A percentile compares a stretch with the other conserved stretches of the same genome.
phyloP scores from a whole-genome alignment of 192 early-diverging fungal species.

The Entomortierella parvispora region DNA sequence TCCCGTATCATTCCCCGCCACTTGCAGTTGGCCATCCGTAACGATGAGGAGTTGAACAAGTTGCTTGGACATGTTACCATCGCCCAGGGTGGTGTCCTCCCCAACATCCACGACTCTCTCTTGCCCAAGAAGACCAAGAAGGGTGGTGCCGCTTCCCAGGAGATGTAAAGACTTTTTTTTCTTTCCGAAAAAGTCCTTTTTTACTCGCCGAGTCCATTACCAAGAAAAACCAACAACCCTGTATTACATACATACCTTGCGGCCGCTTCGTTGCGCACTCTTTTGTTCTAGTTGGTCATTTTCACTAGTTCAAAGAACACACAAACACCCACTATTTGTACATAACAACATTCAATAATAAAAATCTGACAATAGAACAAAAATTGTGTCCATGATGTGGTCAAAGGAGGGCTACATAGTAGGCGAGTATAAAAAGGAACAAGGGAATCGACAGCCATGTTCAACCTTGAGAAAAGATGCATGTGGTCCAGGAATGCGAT shows the following conservation, averaged over 20 bases:
- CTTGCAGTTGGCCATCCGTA: conserved; percentile 94
- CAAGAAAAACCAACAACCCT: too few species aligned
- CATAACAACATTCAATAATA: conserved; percentile 24
- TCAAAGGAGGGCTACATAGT: too few species aligned
- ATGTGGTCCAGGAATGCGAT: too few species aligned
- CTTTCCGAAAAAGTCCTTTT: conserved; percentile 7
- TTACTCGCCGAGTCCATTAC: background rate
- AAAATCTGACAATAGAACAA: conserved; percentile 20
- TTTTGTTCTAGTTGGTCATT: background rate
- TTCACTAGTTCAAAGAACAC: background rate
- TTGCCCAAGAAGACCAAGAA: conserved; percentile 86
- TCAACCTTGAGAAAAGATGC: too few species aligned
- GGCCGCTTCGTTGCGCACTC: conserved; percentile 2
- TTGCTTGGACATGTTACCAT: conserved; percentile 77
- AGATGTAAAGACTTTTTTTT: conserved; percentile 59
- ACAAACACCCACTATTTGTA: conserved; percentile 31
- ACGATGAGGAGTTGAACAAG: conserved; percentile 88
- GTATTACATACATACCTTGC: conserved; percentile 34
- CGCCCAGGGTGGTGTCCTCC: conserved; percentile 93
- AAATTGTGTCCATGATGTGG: too few species aligned
- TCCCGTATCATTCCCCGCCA: conserved; percentile 96
- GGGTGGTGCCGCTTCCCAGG: conserved; percentile 66
- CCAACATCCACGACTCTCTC: conserved; percentile 90
- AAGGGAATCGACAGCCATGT: too few species aligned
- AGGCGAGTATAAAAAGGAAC: too few species aligned